Conservation (phyloP, 768 basidiomycete genomes). For the Jaapia argillacea region DNA sequence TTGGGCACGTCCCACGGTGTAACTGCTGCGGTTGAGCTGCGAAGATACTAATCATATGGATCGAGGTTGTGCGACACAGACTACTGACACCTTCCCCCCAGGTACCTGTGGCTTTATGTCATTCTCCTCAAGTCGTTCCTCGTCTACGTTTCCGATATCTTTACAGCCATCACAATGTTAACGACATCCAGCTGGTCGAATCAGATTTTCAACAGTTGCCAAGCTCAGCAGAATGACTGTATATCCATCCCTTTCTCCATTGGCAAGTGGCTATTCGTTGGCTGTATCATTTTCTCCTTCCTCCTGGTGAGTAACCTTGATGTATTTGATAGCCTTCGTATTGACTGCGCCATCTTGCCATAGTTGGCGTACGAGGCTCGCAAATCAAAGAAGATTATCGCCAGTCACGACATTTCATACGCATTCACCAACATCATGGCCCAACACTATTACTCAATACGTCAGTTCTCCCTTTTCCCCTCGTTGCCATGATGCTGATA, state of each 20-base stretch:
- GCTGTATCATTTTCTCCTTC: conserved; percentile 98
- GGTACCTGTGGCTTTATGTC: conserved; percentile 90
- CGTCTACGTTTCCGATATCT: conserved; percentile 96
- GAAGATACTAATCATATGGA: no score
- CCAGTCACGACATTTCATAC: conserved; percentile 93
- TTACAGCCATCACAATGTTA: conserved; percentile 95
- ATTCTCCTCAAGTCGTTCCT: conserved; percentile 92
- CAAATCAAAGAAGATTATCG: conserved; percentile 91
- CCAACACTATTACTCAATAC: conserved; percentile 91
- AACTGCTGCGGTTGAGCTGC: no score
- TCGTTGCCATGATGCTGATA: conserved; percentile 3
- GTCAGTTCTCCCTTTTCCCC: conserved; percentile 34
- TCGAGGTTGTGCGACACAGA: no score
- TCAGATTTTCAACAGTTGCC: conserved; percentile 77
- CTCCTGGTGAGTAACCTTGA: conserved; percentile 59
- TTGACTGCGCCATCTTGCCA: background rate
- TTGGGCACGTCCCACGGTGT: no score
- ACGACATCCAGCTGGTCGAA: conserved; percentile 86
- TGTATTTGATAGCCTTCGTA: conserved; percentile 4
- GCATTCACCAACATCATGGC: conserved; percentile 98
- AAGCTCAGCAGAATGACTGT: conserved; percentile 45
- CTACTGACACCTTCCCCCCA: conserved; percentile 19
- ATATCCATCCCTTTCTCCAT: conserved; percentile 80
- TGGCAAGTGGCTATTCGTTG: conserved; percentile 95
- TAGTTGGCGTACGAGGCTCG: conserved; percentile 87